Conservation (phyloP, 495 filamentous ascomycete genomes). For the Aspergillus diversus region DNA sequence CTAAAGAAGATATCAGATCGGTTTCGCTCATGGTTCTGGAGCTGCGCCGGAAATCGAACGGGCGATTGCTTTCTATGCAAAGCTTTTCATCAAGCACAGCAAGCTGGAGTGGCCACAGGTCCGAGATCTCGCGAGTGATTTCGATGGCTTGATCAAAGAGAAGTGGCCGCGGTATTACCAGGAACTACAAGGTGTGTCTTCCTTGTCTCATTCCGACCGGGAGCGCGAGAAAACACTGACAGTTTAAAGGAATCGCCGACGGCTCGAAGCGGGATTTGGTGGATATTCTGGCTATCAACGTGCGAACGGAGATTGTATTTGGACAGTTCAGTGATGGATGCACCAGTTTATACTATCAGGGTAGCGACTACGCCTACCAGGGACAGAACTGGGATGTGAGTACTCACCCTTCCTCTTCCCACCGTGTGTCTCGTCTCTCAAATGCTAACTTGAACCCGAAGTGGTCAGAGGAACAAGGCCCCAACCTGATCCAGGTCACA, state of each 20-base stretch:
- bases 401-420: not conserved
- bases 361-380: constrained; percentile 39
- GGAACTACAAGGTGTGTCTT: constrained; percentile 7
- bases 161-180: constrained; percentile 17
- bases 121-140: constrained; percentile 5
- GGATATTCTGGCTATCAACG: constrained; percentile 68
- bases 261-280: constrained; percentile 55
- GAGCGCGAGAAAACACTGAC: not conserved
- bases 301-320: constrained; percentile 69
- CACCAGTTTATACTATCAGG: constrained; percentile 61
- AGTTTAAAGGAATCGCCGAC: constrained; percentile 55
- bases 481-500: constrained; percentile 54
- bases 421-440: not conserved
- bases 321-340: constrained; percentile 68
- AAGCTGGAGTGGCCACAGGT: constrained; percentile 13
- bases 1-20: constrained; percentile 6
- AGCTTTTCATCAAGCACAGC: constrained; percentile 15
- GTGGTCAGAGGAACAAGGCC: constrained; percentile 43
- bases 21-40: not conserved
- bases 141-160: constrained; percentile 6
- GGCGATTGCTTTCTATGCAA: constrained; percentile 6
- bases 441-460: constrained; percentile 1
- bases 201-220: not conserved
- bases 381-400: constrained; percentile 74
- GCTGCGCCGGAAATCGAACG: constrained; percentile 3